Conservation (phyloP, 2,329 filamentous ascomycete genomes). For the Colletotrichum chrysophilum region DNA sequence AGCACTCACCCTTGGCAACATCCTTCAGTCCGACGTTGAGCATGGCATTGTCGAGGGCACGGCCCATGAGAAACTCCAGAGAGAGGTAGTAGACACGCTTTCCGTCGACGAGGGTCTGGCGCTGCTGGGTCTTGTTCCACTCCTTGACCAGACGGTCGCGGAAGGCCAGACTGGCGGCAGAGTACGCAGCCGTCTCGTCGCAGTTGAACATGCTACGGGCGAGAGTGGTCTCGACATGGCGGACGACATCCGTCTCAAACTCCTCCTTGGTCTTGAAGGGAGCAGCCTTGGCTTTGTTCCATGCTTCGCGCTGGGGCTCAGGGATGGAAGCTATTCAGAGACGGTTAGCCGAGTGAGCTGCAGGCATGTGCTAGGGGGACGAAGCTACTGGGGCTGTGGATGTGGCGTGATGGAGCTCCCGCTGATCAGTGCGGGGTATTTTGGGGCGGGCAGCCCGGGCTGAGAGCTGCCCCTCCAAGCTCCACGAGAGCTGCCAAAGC, state of each 20-base stretch:
- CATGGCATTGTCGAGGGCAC: slow-evolving; percentile 98
- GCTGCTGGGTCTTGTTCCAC: slow-evolving; percentile 98
- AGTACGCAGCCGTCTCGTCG: slow-evolving; percentile 92
- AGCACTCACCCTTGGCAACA: slow-evolving; percentile 72
- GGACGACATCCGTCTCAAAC: slow-evolving; percentile 86
- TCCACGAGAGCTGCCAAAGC: slow-evolving; percentile 19
- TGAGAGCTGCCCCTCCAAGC: slow-evolving; percentile 23
- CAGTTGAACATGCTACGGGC: slow-evolving; percentile 98
- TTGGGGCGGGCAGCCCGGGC: slow-evolving; percentile 19
- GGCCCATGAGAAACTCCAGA: slow-evolving; percentile 96
- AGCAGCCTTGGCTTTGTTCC: slow-evolving; percentile 66
- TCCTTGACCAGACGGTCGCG: slow-evolving; percentile 91
- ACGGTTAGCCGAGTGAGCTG: not conserved
- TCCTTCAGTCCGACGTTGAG: slow-evolving; percentile 92
- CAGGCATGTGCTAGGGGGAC: not conserved
- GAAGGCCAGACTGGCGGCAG: slow-evolving; percentile 89
- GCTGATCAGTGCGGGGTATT: slow-evolving; percentile 28
- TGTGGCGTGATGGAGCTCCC: slow-evolving; percentile 26
- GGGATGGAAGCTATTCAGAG: slow-evolving; percentile 73
- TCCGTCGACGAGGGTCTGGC: slow-evolving; percentile 86
- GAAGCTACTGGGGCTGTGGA: slow-evolving; percentile 5
- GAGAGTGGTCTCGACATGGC: slow-evolving; percentile 94
- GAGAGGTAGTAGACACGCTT: slow-evolving; percentile 98
- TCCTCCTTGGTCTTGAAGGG: slow-evolving; percentile 81
- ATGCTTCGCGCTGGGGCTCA: slow-evolving; percentile 84